Evolutionary conservation across 495 filamentous ascomycete species (phyloP).

Genomic region (Thozetella sp.): DNA sequence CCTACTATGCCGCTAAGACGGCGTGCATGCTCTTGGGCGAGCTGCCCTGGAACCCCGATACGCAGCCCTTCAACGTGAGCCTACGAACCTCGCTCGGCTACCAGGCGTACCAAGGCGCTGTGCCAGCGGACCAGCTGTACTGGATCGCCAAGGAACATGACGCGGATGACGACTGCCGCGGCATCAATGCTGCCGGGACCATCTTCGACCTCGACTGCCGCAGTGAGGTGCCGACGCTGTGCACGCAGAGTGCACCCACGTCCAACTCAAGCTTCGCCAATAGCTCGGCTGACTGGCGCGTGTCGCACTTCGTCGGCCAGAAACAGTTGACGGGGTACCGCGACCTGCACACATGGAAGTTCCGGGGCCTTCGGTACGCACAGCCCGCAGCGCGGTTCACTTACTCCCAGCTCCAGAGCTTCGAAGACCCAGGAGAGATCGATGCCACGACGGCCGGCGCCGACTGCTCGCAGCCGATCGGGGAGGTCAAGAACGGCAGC

Average conservation of each 20-base stretch:
- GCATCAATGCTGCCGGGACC: slow-evolving; percentile 24
- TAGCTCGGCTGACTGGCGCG: slow-evolving; percentile 28
- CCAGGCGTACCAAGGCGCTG: slow-evolving; percentile 22
- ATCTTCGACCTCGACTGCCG: slow-evolving; percentile 15
- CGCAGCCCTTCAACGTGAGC: slow-evolving; percentile 24
- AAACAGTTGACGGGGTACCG: slow-evolving; percentile 35
- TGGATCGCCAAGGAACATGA: slow-evolving; percentile 29
- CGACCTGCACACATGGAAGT: slow-evolving; percentile 37
- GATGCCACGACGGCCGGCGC: slow-evolving; percentile 21
- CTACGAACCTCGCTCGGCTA: slow-evolving; percentile 29
- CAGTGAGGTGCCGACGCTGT: slow-evolving; percentile 27
- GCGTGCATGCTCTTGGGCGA: slow-evolving; percentile 29
- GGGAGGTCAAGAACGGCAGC: slow-evolving; percentile 25
- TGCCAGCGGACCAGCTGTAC: slow-evolving; percentile 24
- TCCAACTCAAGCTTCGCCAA: slow-evolving; percentile 25
- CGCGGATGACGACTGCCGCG: slow-evolving; percentile 17
- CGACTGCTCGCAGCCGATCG: slow-evolving; percentile 31
- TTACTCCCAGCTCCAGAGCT: slow-evolving; percentile 22
- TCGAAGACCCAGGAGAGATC: slow-evolving; percentile 15
- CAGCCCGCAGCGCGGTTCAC: slow-evolving; percentile 33
- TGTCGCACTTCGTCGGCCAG: slow-evolving; percentile 23
- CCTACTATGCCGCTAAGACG: slow-evolving; percentile 10
- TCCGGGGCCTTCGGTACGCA: slow-evolving; percentile 42
- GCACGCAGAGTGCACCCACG: slow-evolving; percentile 34
- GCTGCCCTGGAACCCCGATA: slow-evolving; percentile 23